Base-by-base conservation (phyloP, 768 basidiomycete species). In the Mrakia frigida region DNA sequence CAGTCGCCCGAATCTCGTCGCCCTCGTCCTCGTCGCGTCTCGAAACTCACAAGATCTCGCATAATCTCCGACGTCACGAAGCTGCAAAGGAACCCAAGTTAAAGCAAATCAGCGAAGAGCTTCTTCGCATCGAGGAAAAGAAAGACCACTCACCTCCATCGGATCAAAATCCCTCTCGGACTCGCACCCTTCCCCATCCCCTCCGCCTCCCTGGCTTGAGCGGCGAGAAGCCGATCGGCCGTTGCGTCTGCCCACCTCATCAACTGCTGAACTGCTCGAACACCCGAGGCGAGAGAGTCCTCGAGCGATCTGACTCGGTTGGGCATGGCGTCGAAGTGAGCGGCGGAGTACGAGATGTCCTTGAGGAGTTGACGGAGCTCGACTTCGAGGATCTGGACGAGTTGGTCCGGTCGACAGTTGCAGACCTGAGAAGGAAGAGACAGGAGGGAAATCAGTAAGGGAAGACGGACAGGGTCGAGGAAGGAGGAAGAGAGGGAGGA, bases 61-160 rank as follows among this genome's bases (percentile, higher is more conserved):
- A 94, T 94, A 80, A 94, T 89, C 83, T 94, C 92, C 83, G 91
- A 92, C 25, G 92, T 93, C 81, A 94, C 93, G 84, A 94, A 94
- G 70, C 84, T 94, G 84, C 83, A 16, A 67, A 18, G 23, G 37
- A 14, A 23, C 10, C 11, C 3, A 23, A 63, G 14, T 23, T 23
- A 21, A 23, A 25, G 2, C 65, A 67, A 23, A 10, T 37, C 23
- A 35, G 23, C 23, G 11, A 9, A 1, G 33, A n/a, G n/a, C n/a
- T n/a, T n/a, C 3, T 11, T 37, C 23, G 21, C 41, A 0, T 14
- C 16, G 23, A 35, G 7, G 28, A 1, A 68, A 10, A 7, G 21
- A 37, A 13, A 41, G 37, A 41, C 33, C 3, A 41, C 39, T 68
- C 16, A 68, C 65, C 35, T 68, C 65, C 65, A 94, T 84, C n/a